Percentiles rank a stretch among this genome's conserved stretches.
Evolutionary conservation across 2,329 filamentous ascomycete genomes (phyloP).

Genomic region (Stagonosporopsis vannaccii): DNA sequence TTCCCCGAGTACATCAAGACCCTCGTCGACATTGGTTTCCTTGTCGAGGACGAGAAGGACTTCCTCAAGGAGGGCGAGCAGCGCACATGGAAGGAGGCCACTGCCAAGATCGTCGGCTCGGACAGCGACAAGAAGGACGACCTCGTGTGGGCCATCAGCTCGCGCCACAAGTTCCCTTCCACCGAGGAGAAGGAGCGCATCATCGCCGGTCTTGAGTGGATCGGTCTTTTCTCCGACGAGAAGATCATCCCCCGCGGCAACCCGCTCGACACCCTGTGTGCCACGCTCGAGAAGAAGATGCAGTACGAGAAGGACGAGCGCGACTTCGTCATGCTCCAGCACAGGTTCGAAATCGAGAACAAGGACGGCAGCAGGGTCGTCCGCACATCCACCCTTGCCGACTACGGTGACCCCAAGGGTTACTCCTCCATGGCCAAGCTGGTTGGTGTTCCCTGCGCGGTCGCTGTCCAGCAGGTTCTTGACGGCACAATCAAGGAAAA

Average conservation of each 20-base stretch:
- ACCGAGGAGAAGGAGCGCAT: slow-evolving; percentile 74
- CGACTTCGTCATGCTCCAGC: slow-evolving; percentile 80
- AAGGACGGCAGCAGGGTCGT: slow-evolving; percentile 80
- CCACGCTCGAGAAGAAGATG: slow-evolving; percentile 90
- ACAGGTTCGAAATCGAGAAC: slow-evolving; percentile 84
- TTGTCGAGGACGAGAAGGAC: slow-evolving; percentile 72
- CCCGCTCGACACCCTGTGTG: slow-evolving; percentile 90
- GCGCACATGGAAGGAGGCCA: slow-evolving; percentile 84
- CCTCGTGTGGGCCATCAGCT: slow-evolving; percentile 74
- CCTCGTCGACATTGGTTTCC: slow-evolving; percentile 89
- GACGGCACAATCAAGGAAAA: slow-evolving; percentile 75
- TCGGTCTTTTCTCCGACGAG: slow-evolving; percentile 71
- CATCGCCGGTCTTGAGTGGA: slow-evolving; percentile 75
- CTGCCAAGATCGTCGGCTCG: slow-evolving; percentile 76
- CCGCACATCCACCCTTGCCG: slow-evolving; percentile 78
- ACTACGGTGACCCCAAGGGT: slow-evolving; percentile 80
- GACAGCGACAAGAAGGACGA: slow-evolving; percentile 71
- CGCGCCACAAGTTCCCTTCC: slow-evolving; percentile 75
- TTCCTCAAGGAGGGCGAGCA: slow-evolving; percentile 67
- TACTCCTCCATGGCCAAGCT: slow-evolving; percentile 86
- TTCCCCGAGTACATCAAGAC: slow-evolving; percentile 91
- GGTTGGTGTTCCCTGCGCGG: slow-evolving; percentile 77
- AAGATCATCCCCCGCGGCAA: slow-evolving; percentile 76
- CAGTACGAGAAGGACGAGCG: slow-evolving; percentile 82
- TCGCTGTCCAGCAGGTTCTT: slow-evolving; percentile 79